Conservation (phyloP, 1,284 basidiomycete species). For the Sporisorium iseilematis-ciliati region DNA sequence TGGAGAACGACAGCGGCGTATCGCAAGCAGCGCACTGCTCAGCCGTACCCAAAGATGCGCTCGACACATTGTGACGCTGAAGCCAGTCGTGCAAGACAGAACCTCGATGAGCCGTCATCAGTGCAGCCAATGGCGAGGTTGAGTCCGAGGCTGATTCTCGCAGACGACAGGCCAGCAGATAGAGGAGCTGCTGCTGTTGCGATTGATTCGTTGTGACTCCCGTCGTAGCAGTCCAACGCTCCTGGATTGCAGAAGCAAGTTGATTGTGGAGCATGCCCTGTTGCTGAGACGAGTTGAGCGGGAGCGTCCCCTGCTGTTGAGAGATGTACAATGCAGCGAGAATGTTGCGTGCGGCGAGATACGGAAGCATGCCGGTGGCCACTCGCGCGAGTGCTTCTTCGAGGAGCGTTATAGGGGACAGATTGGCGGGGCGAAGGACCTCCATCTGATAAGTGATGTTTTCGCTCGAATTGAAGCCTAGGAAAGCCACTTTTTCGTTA, state of each 20-base stretch:
- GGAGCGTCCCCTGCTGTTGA: conserved; percentile 10
- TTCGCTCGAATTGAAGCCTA: conserved; percentile 42
- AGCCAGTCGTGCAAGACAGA: conserved; percentile 14
- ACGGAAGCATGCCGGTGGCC: conserved; percentile 1
- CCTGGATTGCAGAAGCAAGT: conserved; percentile 7
- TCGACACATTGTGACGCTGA: not conserved
- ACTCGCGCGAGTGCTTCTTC: conserved; percentile 15
- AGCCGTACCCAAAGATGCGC: not conserved
- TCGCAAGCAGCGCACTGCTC: conserved; percentile 42
- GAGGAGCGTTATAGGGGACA: conserved; percentile 1
- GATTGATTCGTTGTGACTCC: not conserved
- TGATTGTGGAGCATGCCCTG: conserved; percentile 6
- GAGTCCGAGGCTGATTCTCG: not conserved
- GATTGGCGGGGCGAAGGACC: not conserved
- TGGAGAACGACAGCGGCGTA: conserved; percentile 21
- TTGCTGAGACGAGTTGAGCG: not conserved
- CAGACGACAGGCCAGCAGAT: conserved; percentile 21
- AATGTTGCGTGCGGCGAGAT: conserved; percentile 15
- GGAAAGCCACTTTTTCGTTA: conserved; percentile 33
- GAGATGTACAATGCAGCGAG: conserved; percentile 17
- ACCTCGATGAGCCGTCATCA: conserved; percentile 7
- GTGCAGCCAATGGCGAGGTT: not conserved
- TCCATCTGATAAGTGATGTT: conserved; percentile 29
- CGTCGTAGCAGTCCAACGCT: conserved; percentile 17
- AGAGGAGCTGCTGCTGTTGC: conserved; percentile 21